phyloP scores from a whole-genome alignment of 108 stramenopile genomes.

The Nitzschia putrida region DNA sequence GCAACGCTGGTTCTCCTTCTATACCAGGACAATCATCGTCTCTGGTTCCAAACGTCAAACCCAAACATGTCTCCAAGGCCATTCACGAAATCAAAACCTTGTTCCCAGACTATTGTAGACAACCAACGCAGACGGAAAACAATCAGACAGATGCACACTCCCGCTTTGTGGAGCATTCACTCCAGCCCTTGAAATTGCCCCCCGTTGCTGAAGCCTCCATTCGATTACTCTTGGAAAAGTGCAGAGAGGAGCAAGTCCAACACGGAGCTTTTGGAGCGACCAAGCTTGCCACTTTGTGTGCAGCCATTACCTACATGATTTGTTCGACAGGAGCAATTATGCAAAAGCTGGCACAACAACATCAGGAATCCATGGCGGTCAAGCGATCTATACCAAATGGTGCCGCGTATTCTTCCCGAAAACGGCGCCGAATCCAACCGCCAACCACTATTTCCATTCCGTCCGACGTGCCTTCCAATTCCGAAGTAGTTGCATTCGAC shows the following conservation, averaged over 20 bases:
- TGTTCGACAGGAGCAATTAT: conserved; percentile 50
- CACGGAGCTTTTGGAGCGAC: conserved; percentile 16
- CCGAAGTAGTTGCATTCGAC: background rate
- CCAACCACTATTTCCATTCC: background rate
- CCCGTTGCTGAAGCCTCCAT: conserved; percentile 56
- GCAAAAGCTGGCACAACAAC: conserved; percentile 56
- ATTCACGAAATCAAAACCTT: conserved; percentile 50
- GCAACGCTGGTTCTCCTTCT: conserved; percentile 4
- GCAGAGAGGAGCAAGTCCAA: conserved; percentile 34
- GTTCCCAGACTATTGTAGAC: conserved; percentile 49
- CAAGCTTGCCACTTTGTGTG: conserved; percentile 48
- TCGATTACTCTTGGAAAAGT: conserved; percentile 39
- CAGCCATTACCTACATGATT: conserved; percentile 47
- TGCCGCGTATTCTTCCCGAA: background rate
- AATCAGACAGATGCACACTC: conserved; percentile 9
- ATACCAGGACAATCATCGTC: background rate
- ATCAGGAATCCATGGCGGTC: background rate
- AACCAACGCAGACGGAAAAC: background rate
- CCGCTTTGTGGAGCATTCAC: conserved; percentile 51
- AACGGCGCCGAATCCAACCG: background rate
- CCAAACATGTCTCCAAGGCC: conserved; percentile 58
- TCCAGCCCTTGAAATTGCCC: conserved; percentile 51
- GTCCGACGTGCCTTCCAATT: background rate
- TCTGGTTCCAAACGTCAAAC: conserved; percentile 33
- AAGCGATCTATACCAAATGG: background rate